Conservation (phyloP, 306 rosid species). For the Arachis hypogaea region DNA sequence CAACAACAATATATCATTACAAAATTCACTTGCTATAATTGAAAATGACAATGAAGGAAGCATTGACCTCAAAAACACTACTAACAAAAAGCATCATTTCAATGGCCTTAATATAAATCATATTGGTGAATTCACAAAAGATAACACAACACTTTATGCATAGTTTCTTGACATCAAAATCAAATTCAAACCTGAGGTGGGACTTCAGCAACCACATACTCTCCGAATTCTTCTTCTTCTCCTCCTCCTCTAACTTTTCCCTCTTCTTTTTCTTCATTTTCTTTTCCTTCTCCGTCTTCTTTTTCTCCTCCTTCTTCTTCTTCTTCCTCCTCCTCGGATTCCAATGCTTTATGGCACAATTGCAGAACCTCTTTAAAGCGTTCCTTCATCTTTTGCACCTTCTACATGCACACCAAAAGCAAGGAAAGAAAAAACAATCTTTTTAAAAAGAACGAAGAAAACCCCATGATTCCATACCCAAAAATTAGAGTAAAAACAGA, state of each 20-base stretch:
- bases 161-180: background rate
- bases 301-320: conserved; percentile 22
- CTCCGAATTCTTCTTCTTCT: background rate
- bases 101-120: too few species aligned
- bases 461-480: conserved; percentile 1
- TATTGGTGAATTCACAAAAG: too few species aligned
- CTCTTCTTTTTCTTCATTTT: conserved; percentile 4
- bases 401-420: conserved; percentile 41
- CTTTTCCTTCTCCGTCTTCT: conserved; percentile 17
- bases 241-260: too few species aligned
- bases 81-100: too few species aligned
- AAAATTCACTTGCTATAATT: too few species aligned
- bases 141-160: background rate
- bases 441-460: background rate
- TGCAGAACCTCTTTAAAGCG: conserved; percentile 51
- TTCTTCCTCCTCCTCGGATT: conserved; percentile 38
- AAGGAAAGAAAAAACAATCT: background rate
- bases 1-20: background rate
- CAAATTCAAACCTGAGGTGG: conserved; percentile 36
- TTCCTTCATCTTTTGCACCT: conserved; percentile 49
- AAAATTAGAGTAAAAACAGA: background rate
- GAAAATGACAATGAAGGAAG: too few species aligned
- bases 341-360: conserved; percentile 53
- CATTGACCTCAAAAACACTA: background rate
- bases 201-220: conserved; percentile 21